Evolutionary conservation across 176 grass and related monocot genomes (phyloP).

Genomic region (Calamus simplicifolius): DNA sequence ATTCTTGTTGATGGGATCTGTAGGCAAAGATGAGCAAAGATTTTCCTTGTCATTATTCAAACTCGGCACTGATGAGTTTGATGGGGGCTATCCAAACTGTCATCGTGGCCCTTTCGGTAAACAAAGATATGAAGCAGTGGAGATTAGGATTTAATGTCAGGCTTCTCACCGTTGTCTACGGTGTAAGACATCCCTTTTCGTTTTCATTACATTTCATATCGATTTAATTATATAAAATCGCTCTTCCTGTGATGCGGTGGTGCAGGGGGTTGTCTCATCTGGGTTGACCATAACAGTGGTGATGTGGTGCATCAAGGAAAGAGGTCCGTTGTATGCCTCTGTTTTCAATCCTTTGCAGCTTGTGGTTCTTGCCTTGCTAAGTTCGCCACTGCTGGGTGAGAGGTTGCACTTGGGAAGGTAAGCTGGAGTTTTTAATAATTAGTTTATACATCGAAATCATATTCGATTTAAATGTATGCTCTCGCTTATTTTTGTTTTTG

Average conservation of each 20-base stretch:
- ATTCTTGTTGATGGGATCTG: background rate
- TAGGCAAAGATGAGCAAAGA: constrained; percentile 29
- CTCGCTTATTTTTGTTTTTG: no score
- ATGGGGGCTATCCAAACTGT: constrained; percentile 33
- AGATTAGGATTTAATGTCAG: constrained; percentile 34
- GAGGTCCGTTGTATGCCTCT: constrained; percentile 43
- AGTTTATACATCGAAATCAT: background rate
- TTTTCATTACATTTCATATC: no score
- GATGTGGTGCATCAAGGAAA: constrained; percentile 51
- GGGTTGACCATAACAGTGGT: constrained; percentile 26
- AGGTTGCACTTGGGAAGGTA: constrained; percentile 30
- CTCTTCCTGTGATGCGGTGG: background rate
- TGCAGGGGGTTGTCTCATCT: constrained; percentile 28
- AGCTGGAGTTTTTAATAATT: background rate
- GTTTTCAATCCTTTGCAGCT: constrained; percentile 49
- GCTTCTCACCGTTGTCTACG: constrained; percentile 26
- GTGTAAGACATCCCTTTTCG: constrained; percentile 4
- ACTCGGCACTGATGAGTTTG: constrained; percentile 35
- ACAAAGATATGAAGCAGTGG: constrained; percentile 23
- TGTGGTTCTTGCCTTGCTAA: constrained; percentile 22
- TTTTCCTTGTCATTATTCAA: constrained; percentile 28
- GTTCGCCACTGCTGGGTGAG: constrained; percentile 21
- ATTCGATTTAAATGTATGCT: no score
- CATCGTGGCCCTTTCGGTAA: constrained; percentile 10
- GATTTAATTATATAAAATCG: no score